Percentiles rank a stretch among this genome's conserved stretches.
Conservation (phyloP, 2,329 filamentous ascomycete species). For the Phaeosphaeria sp. region DNA sequence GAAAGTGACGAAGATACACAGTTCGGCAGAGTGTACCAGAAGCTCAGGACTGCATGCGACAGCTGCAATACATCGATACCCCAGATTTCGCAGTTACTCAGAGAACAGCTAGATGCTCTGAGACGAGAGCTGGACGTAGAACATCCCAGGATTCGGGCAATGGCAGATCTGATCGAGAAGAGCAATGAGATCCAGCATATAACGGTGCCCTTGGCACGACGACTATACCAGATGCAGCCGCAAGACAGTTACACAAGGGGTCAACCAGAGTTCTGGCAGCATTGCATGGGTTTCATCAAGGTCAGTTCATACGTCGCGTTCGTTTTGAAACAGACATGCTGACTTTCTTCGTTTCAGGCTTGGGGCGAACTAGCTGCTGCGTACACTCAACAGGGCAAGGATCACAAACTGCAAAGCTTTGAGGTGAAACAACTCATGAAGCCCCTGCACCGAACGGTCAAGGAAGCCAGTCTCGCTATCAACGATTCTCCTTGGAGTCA, state of each 20-base stretch:
- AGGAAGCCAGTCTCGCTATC: constrained; percentile 79
- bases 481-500: constrained; percentile 69
- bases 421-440: constrained; percentile 78
- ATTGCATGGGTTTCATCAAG: constrained; percentile 76
- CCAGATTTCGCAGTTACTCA: constrained; percentile 41
- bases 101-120: constrained; percentile 35
- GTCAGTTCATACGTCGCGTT: constrained; percentile 40
- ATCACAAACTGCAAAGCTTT: constrained; percentile 59
- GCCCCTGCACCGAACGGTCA: constrained; percentile 81
- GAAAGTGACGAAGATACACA: constrained; percentile 75
- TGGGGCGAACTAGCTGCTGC: constrained; percentile 69
- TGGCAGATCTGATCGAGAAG: constrained; percentile 70
- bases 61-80: constrained; percentile 76
- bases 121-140: constrained; percentile 42
- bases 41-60: constrained; percentile 75
- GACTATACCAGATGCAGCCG: constrained; percentile 80
- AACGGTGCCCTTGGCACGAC: constrained; percentile 73
- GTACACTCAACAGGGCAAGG: constrained; percentile 42
- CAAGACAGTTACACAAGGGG: constrained; percentile 80
- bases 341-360: constrained; percentile 55
- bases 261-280: constrained; percentile 67
- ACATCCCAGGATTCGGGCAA: constrained; percentile 41
- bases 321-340: constrained; percentile 15
- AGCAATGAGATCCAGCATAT: constrained; percentile 74
- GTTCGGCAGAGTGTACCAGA: constrained; percentile 83